These are phyloP conservation scores for Garcileccinum viscosum DNA, from an alignment of 1,284 basidiomycete genomes.

Conservation along the genomic window DNA sequence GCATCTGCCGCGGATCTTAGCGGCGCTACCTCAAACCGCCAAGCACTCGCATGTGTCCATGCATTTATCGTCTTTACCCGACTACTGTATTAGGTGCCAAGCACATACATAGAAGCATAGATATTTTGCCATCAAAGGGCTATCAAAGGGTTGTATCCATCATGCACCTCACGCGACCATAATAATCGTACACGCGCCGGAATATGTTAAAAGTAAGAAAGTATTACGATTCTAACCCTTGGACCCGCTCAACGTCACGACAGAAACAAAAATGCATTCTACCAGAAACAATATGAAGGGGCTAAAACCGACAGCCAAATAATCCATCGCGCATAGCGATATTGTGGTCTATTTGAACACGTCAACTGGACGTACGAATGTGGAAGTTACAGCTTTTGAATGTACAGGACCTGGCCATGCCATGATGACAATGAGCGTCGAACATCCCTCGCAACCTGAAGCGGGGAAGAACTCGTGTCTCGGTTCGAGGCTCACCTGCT, in stretches of 20 bases:
- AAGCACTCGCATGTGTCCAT: not conserved
- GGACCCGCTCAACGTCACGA: no score
- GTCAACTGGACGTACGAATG: not conserved
- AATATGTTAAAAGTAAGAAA: not conserved
- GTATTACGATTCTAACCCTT: not conserved
- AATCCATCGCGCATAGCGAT: not conserved
- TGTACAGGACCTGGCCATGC: not conserved
- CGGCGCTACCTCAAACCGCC: slow-evolving; percentile 5
- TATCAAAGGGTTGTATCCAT: no score
- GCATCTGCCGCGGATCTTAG: not conserved
- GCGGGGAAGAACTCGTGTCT: not conserved
- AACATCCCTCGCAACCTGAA: not conserved
- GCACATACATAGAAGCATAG: not conserved
- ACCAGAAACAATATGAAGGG: not conserved
- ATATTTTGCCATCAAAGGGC: no score
- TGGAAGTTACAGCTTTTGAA: not conserved
- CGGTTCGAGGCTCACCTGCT: slow-evolving; percentile 16
- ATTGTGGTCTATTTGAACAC: not conserved
- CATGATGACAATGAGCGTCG: not conserved
- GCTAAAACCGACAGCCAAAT: not conserved
- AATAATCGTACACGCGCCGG: not conserved
- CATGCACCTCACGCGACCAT: no score
- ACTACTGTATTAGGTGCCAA: not conserved
- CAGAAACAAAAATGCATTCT: not conserved
- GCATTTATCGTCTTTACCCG: not conserved